phyloP scores from a whole-genome alignment of 2,329 filamentous ascomycete species.

The Hirsutella minnesotensis region DNA sequence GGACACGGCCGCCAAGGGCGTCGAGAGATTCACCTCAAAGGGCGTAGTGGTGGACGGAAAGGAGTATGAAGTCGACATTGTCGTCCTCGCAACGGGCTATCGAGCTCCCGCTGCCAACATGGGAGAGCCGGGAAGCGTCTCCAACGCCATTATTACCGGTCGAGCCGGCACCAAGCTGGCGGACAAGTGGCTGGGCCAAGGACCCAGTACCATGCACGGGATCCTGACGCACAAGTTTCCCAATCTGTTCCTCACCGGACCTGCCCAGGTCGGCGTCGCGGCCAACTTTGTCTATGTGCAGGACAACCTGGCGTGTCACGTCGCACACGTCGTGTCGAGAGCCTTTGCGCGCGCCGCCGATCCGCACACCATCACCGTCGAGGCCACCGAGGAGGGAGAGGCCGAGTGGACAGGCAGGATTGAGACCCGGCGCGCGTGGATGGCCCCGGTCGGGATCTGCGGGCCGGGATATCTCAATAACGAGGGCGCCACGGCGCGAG shows the following conservation, averaged over 20 bases:
- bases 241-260: conserved; percentile 38
- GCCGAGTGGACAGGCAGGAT: conserved; percentile 32
- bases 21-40: conserved; percentile 29
- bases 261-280: conserved; percentile 26
- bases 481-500: conserved; percentile 23
- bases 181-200: conserved; percentile 29
- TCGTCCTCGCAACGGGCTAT: conserved; percentile 24
- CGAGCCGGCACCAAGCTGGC: conserved; percentile 29
- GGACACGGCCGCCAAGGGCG: conserved; percentile 41
- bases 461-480: conserved; percentile 42
- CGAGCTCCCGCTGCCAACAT: conserved; percentile 18
- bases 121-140: conserved; percentile 10
- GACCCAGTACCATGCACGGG: conserved; percentile 40
- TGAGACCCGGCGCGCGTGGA: conserved; percentile 24
- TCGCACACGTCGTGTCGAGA: conserved; percentile 23
- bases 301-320: conserved; percentile 25
- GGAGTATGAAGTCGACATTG: conserved; percentile 32
- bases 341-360: conserved; percentile 10
- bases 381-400: conserved; percentile 32
- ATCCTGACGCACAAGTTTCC: conserved; percentile 36
- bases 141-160: conserved; percentile 23
- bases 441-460: conserved; percentile 31
- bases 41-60: conserved; percentile 34
- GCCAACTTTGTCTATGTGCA: conserved; percentile 25
- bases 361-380: conserved; percentile 18